Conservation (phyloP, 2,329 filamentous ascomycete species). For the Cordyceps cicadae region DNA sequence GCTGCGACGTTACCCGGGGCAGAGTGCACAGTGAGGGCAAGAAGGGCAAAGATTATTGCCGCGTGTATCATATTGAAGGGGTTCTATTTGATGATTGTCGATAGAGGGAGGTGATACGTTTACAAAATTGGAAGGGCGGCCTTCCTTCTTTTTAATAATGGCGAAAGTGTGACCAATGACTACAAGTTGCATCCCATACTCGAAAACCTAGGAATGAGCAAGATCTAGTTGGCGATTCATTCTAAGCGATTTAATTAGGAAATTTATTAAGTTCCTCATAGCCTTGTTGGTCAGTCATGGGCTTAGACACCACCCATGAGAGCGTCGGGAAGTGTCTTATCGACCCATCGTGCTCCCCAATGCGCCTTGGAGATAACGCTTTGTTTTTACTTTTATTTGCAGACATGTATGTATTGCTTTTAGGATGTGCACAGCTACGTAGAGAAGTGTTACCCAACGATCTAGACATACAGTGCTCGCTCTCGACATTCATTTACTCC, state of each 20-base stretch:
- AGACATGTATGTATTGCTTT: too few relatives aligned
- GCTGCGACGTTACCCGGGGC: background rate
- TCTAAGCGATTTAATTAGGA: background rate
- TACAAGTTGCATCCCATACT: background rate
- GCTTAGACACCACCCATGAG: background rate
- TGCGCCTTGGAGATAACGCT: too few relatives aligned
- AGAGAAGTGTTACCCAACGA: too few relatives aligned
- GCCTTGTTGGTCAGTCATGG: background rate
- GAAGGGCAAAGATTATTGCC: background rate
- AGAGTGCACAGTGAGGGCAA: background rate
- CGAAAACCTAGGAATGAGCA: background rate
- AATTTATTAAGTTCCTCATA: background rate
- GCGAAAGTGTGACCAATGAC: background rate
- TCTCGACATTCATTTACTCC: too few relatives aligned
- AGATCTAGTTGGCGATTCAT: background rate
- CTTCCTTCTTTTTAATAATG: conserved; percentile 1
- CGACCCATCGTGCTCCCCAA: too few relatives aligned
- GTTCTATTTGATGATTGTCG: background rate
- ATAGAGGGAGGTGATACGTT: background rate
- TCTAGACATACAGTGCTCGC: too few relatives aligned
- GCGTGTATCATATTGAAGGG: conserved; percentile 1
- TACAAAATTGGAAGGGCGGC: conserved; percentile 1
- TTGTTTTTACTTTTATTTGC: too few relatives aligned
- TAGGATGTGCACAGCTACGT: too few relatives aligned
- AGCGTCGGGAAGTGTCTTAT: background rate